Conservation (phyloP, 345 rosid species). For the Boechera stricta region DNA sequence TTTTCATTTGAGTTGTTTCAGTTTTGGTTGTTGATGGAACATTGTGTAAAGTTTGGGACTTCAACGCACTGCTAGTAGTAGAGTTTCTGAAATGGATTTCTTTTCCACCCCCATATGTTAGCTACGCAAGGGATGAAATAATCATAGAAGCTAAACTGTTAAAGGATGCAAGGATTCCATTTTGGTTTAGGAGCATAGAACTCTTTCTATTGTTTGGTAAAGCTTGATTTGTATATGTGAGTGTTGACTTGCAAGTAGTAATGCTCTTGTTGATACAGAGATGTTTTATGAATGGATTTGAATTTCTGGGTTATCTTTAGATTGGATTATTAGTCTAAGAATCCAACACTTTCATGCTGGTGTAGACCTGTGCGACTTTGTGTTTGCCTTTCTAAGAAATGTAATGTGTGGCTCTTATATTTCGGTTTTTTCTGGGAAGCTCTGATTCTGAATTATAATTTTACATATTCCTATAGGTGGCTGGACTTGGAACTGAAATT, state of each 20-base stretch:
- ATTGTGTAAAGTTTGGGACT: constrained; percentile 24
- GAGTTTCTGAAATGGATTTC: not conserved
- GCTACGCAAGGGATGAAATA: constrained; percentile 20
- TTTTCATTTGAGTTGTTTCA: constrained; percentile 14
- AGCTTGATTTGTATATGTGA: constrained; percentile 11
- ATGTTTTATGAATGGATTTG: not conserved
- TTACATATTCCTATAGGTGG: constrained; percentile 67
- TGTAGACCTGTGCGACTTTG: constrained; percentile 17
- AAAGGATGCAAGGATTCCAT: not conserved
- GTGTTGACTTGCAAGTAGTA: not conserved
- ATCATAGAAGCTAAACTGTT: not conserved
- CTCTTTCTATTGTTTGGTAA: not conserved
- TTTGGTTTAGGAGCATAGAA: constrained; percentile 1
- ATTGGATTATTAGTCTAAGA: constrained; percentile 8
- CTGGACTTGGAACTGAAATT: constrained; percentile 88
- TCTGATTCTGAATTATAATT: not conserved
- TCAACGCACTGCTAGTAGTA: not conserved
- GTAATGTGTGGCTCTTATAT: not conserved
- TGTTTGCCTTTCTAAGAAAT: not conserved
- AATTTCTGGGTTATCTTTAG: not conserved
- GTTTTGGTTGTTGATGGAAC: constrained; percentile 10
- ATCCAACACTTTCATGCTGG: constrained; percentile 4
- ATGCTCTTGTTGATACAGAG: not conserved
- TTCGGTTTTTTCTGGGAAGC: not conserved
- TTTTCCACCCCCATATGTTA: not conserved